Percentiles rank a stretch among this genome's conserved stretches.
These are phyloP conservation scores for Eucalyptus erythrocorys DNA, from an alignment of 345 rosid species.

Conservation along the genomic window DNA sequence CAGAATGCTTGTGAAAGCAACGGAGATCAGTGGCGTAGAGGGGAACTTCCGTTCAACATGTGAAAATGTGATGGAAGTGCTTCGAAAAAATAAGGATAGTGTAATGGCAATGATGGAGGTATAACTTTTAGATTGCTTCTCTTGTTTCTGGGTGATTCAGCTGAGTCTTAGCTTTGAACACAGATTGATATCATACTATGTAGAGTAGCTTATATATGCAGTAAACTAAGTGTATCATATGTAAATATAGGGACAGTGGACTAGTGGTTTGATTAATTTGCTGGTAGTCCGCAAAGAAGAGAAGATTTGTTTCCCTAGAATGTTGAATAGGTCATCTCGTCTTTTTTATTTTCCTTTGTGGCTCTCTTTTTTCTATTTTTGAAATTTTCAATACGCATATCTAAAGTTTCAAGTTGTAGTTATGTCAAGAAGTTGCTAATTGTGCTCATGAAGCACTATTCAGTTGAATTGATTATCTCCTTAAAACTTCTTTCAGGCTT, in stretches of 20 bases:
- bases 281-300: neutral
- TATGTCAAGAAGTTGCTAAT: neutral
- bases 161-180: neutral
- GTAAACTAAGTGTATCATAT: neutral
- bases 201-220: neutral
- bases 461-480: neutral
- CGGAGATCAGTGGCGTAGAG: conserved; percentile 98
- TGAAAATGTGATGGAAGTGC: conserved; percentile 95
- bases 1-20: conserved; percentile 98
- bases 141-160: neutral
- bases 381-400: neutral
- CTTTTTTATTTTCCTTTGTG: neutral
- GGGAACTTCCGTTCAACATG: conserved; percentile 92
- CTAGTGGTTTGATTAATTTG: neutral
- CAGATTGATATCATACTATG: neutral
- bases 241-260: neutral
- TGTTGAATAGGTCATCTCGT: neutral
- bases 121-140: neutral
- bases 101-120: conserved; percentile 99
- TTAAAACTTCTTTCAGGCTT: conserved; percentile 45
- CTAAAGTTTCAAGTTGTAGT: neutral
- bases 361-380: neutral
- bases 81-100: conserved; percentile 77
- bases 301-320: neutral
- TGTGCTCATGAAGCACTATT: neutral